Evolutionary conservation across 345 rosid species (phyloP), one percentile per base, ranked within the genome.

Genomic region (Syzygium grande): DNA sequence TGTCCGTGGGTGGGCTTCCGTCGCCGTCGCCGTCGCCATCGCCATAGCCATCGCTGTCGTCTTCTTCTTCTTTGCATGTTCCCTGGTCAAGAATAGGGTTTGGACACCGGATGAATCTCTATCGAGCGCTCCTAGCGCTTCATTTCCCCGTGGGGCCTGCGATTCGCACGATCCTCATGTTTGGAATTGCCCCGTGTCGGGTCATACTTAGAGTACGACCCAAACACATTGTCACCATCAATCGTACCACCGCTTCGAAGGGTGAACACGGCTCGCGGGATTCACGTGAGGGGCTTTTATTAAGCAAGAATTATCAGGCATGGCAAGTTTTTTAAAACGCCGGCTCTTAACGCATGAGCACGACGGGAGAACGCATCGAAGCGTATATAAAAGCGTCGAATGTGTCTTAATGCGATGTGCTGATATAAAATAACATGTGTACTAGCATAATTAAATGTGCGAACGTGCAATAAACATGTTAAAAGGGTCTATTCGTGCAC

Each of bases 361-460:
- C n/a, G 0, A 22, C n/a, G 0, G 23, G 6, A 5, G 3, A 56
- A 10, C 63, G 11, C 63, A 10, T 56, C 63, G 23, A 56, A 56
- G 13, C 3, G 13, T 10, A 23, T 56, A 23, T 3, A 56, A 56
- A 56, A 23, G 25, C 13, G 63, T 56, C 14, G 6, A 23, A 23
- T 5, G 25, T 23, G 13, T 56, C 14, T 25, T 2, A 13, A 23
- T 13, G 25, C n/a, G n/a, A 11, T 0, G 6, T 9, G 61, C n/a
- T 10, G n/a, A 56, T n/a, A 56, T 13, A 4, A 4, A 1, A 56
- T 56, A 56, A 2, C n/a, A 56, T 56, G n/a, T 56, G 23, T 56
- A 56, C n/a, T 6, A 5, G 12, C 5, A 9, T 11, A 59, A 1
- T 59, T 15, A 11, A 5, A 25, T 3, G 14, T 6, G 65, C 12